phyloP scores from a whole-genome alignment of 2,329 filamentous ascomycete species.

The Aspergillus fumigatus region DNA sequence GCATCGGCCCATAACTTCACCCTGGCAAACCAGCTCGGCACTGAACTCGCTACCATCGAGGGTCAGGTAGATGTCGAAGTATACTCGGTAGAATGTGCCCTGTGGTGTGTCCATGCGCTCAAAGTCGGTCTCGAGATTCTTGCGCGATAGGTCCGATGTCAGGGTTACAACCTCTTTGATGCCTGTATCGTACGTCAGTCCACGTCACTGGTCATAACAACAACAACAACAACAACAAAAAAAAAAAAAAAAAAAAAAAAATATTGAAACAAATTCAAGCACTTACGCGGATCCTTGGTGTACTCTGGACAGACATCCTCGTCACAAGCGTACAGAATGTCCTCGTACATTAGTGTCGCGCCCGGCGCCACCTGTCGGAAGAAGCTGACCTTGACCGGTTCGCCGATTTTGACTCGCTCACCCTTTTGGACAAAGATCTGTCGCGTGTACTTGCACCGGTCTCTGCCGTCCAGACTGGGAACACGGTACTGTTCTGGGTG shows the following conservation, averaged over 20 bases:
- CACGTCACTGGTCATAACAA: background rate
- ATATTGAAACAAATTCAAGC: slow-evolving; percentile 1
- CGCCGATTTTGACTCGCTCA: slow-evolving; percentile 97
- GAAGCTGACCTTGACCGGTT: slow-evolving; percentile 97
- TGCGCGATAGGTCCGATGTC: slow-evolving; percentile 91
- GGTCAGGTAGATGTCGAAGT: slow-evolving; percentile 73
- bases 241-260: no score
- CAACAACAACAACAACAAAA: no score
- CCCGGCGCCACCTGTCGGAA: slow-evolving; percentile 97
- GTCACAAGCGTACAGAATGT: slow-evolving; percentile 95
- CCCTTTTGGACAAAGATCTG: slow-evolving; percentile 99
- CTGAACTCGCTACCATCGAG: slow-evolving; percentile 98
- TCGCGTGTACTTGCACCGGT: slow-evolving; percentile 96
- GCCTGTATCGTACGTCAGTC: slow-evolving; percentile 50
- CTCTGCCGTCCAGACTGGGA: slow-evolving; percentile 91
- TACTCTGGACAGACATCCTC: slow-evolving; percentile 98
- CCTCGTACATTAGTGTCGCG: slow-evolving; percentile 98
- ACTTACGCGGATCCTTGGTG: slow-evolving; percentile 97
- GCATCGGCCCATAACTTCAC: slow-evolving; percentile 97
- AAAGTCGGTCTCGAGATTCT: slow-evolving; percentile 98
- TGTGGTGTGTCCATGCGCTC: slow-evolving; percentile 99
- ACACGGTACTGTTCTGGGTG: slow-evolving; percentile 98
- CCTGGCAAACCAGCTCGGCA: slow-evolving; percentile 96
- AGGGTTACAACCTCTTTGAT: slow-evolving; percentile 99
- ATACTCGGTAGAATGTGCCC: slow-evolving; percentile 83